Conservation (phyloP, 2,329 filamentous ascomycete genomes). For the Scolecobasidium constrictum region DNA sequence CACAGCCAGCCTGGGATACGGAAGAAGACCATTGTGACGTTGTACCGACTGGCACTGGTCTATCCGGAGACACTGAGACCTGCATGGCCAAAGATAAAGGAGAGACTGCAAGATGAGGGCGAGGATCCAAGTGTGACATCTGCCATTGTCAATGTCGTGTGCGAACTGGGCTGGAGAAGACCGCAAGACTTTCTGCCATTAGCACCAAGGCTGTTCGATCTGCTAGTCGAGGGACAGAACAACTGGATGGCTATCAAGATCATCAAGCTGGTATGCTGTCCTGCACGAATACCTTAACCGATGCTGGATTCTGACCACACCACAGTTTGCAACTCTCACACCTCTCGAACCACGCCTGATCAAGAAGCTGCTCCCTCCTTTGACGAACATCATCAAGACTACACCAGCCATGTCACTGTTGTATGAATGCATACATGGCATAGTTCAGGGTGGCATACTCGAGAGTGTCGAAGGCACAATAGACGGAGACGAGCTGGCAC, state of each 20-base stretch:
- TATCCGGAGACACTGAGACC: conserved; percentile 88
- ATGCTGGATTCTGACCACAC: conserved; percentile 12
- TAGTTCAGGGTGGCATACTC: conserved; percentile 91
- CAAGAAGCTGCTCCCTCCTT: conserved; percentile 78
- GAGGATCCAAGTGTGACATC: conserved; percentile 92
- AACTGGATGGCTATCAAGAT: conserved; percentile 99
- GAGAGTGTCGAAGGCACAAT: conserved; percentile 68
- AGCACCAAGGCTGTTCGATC: conserved; percentile 81
- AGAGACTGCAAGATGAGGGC: conserved; percentile 76
- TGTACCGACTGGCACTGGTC: conserved; percentile 89
- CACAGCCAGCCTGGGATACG: conserved; percentile 78
- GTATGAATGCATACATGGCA: conserved; percentile 97
- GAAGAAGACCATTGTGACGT: conserved; percentile 91
- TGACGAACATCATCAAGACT: conserved; percentile 87
- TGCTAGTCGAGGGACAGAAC: conserved; percentile 83
- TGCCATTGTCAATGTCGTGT: conserved; percentile 92
- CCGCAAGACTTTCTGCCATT: conserved; percentile 89
- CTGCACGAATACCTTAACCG: neutral
- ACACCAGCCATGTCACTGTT: conserved; percentile 96
- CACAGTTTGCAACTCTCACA: conserved; percentile 82
- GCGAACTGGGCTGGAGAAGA: conserved; percentile 86
- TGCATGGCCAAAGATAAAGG: conserved; percentile 96
- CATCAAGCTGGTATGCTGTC: conserved; percentile 72
- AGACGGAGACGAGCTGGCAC: conserved; percentile 84
- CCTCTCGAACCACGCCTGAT: conserved; percentile 85